Base-by-base conservation (phyloP, 106 monocot genomes). In the Dendrobium huoshanense region DNA sequence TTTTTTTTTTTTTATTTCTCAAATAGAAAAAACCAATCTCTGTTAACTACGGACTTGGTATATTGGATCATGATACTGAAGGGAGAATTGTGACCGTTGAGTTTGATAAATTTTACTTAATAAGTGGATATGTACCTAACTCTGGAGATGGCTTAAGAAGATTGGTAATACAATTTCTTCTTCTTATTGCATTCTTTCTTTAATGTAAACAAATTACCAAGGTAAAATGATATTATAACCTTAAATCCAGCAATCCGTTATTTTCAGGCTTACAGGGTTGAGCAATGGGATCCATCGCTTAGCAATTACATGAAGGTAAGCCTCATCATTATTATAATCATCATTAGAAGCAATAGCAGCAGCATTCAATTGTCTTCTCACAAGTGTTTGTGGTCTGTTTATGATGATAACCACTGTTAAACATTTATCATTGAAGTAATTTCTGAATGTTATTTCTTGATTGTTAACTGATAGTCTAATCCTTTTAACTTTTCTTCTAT, bases 91-190 rank as follows among this genome's bases (percentile, higher is more conserved):
- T 92, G 37, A 92, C 92, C 9, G 79, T 89, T 41, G 92, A 92
- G 72, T 92, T 92, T 80, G 89, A 92, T 68, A 64, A 55, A 51
- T 89, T 89, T 68, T 92, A 85, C 82, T 79, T 92, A 75, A 59
- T 92, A 41, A 84, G 77, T 86, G 89, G 73, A 78, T 92, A 92
- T 89, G 92, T 92, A 29, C 92, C 92, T 42, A 92, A 92, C 80
- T 92, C 92, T 85, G 96, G 96, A 75, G 96, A 97, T 78, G 96
- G 96, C 18, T 83, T 97, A 75, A 87, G 43, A 89, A 90, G 96
- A 92, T 77, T 97, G 94, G 96, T 97, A 91, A 82, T 7, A 40
- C 4, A 25, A 16, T 75, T 2, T 5, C 40, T 83, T 67, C 29
- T 43, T 68, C 58, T 9, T 15, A 79, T 74, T 37, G 27, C 44